Evolutionary conservation across 225 moss, liverwort and hornwort genomes (phyloP), one percentile per base, ranked within the genome.

Genomic region (Marchantia polymorpha): DNA sequence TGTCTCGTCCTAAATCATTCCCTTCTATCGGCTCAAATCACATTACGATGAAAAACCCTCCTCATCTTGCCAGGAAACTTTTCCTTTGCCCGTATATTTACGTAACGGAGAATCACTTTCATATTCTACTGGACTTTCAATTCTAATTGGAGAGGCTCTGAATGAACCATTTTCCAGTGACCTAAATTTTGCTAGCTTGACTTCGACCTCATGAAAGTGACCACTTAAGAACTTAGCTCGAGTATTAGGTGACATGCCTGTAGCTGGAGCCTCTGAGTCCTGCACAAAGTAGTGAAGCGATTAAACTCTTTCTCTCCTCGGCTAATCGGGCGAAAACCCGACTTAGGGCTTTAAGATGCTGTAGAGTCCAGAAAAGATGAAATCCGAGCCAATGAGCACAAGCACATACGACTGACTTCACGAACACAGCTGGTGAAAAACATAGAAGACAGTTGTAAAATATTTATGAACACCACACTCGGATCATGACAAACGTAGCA

Each of bases 181-280:
- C 25, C 54, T 69, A 53, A 79, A 30, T 20, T 70, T 69, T 29
- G 59, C 78, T 54, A 79, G 78, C 78, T 69, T 79, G 29, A 79
- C 78, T 15, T 69, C 54, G 20, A 79, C 78, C 39, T 79, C 78
- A 56, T 68, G 78, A 55, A 79, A 79, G 4, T 79, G 68, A 69
- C 69, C 78, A 51, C 16, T 69, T 79, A 79, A 54, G 26, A 29
- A 69, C 50, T 25, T 69, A 69, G 78, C 67, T 79, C 69, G 78
- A 29, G 78, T 68, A 29, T 53, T 69, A 69, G 78, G 78, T 69
- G 78, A 79, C 78, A 68, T 79, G 53, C 27, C 78, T 79, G 69
- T n/a, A 60, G 68, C 78, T 69, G 78, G 69, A 79, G 22, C 68
- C 39, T 31, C 27, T 39, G 78, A 69, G 19, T 68, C 78, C 78